Base-by-base conservation (phyloP, 2,329 filamentous ascomycete species). In the Neophaeococcomyces mojaviensis region DNA sequence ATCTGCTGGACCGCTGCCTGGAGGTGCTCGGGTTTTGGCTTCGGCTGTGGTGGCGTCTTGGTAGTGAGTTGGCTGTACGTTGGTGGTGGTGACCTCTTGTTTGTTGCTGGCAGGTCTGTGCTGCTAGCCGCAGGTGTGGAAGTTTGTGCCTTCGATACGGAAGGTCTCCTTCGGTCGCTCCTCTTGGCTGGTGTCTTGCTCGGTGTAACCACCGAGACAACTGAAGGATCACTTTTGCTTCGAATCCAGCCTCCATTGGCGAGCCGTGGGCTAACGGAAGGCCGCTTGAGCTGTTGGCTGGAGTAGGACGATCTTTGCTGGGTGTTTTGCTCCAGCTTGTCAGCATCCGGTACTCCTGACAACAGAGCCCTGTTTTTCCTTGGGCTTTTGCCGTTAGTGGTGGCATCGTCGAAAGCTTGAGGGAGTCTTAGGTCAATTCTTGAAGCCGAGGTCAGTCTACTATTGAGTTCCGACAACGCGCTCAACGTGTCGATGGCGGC, bases 401-500 rank as follows among this genome's bases (percentile, higher is more conserved):
- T 30, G 10, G 16, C 8, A 12, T n/a, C n/a, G 19, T 19, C 13
- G 9, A 9, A 15, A 5, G 4, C 8, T 10, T 10, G n/a, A 19
- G 35, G 13, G 4, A 30, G 26, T 26, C 16, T 20, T 10, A 39
- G 18, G 15, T 32, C 18, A n/a, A 39, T 33, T 16, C 15, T 39
- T 31, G 41, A 35, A 39, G 41, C 15, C 16, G 46, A 36, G 44
- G 47, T 28, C 43, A 54, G 13, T 34, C 49, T 49, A n/a, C 48
- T 44, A 31, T 52, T 55, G 9, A 59, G 47, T 39, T 59, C 55
- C 15, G 51, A 50, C 24, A 59, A 50, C 3, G 48, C 50, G 20
- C 49, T 51, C 34, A 59, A 50, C 6, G 58, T 58, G 28, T 60
- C 56, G 22, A 46, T 44, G 19, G 56, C 55, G 34, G 50, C 52